phyloP scores from a whole-genome alignment of 495 filamentous ascomycete species.

The Penicillium soppii region DNA sequence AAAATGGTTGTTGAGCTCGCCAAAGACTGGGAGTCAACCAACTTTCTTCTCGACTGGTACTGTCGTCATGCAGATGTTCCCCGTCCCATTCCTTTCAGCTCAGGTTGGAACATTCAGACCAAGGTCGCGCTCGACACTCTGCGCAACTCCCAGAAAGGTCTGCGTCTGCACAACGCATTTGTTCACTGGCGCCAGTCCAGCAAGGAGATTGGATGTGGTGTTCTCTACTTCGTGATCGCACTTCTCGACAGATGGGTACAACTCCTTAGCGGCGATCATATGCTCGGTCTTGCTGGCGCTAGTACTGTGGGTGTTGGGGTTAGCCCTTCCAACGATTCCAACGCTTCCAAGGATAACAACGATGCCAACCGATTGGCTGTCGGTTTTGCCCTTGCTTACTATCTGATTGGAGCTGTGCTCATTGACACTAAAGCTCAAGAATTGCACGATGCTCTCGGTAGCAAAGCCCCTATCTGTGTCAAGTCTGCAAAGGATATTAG shows the following conservation, averaged over 20 bases:
- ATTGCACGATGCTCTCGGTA: slow-evolving; percentile 49
- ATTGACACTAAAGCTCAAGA: slow-evolving; percentile 59
- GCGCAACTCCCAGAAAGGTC: slow-evolving; percentile 54
- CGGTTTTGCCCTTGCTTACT: slow-evolving; percentile 59
- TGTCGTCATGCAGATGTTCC: slow-evolving; percentile 50
- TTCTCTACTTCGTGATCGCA: slow-evolving; percentile 59
- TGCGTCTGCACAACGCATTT: slow-evolving; percentile 60
- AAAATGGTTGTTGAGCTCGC: slow-evolving; percentile 48
- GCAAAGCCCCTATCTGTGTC: slow-evolving; percentile 30
- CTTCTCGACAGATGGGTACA: slow-evolving; percentile 61
- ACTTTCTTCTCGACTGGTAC: slow-evolving; percentile 61
- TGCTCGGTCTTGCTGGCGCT: slow-evolving; percentile 42
- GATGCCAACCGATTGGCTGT: slow-evolving; percentile 49
- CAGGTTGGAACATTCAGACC: slow-evolving; percentile 60
- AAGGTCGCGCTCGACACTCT: slow-evolving; percentile 57
- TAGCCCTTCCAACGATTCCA: no score
- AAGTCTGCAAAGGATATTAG: slow-evolving; percentile 39
- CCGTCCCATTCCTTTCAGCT: slow-evolving; percentile 56
- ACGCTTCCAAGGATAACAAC: no score
- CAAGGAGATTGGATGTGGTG: slow-evolving; percentile 55
- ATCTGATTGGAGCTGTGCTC: slow-evolving; percentile 57
- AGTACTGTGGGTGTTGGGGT: no score
- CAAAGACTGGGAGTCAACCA: slow-evolving; percentile 54
- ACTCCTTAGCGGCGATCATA: slow-evolving; percentile 45
- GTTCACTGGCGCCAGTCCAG: slow-evolving; percentile 60